Base-by-base conservation (phyloP, 169 alveolate genomes). In the Eimeria tenella region DNA sequence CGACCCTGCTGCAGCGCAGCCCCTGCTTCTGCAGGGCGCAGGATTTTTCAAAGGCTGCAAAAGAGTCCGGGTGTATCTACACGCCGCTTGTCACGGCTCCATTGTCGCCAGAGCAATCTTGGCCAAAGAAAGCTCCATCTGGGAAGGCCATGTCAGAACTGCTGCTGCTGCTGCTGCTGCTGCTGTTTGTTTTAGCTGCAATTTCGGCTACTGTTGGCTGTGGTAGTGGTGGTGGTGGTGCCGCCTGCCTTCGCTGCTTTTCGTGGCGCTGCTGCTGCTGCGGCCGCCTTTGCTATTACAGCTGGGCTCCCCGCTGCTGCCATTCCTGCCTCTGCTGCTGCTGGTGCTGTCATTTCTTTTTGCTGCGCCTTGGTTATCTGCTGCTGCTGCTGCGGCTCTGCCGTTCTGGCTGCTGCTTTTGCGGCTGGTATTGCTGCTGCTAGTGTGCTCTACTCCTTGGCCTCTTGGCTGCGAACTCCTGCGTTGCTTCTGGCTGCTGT, bases 41-140 rank as follows among this genome's bases (percentile, higher is more conserved):
- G 21, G 50, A n/a, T 70, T 70, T 21, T 70, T 70, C 42, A 70
- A 70, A 70, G 79, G 79, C 13, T 70, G 79, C 79, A 70, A 70
- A 23, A 17, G 79, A 4, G 42, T 70, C 6, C 21, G 9, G 52
- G 49, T 70, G 23, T 70, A 70, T 70, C 79, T 70, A 4, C 79
- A 70, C 42, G 23, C 79, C 0, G 79, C 79, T n/a, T 70, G 79
- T 21, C 79, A 70, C 42, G 79, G 79, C 50, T 70, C 79, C n/a
- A 70, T 70, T 21, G 49, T 70, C 79, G 50, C 42, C 10, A 17
- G 79, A 17, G 79, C 79, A n/a, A 13, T 70, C 21, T 21, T 70
- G 10, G 79, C 79, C 42, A 70, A 17, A 23, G 79, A 70, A 9
- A 11, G n/a, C 50, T 10, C 31, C 11, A 70, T 70, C 21, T 70